phyloP scores from a whole-genome alignment of 306 rosid genomes.

The Castanea mollissima region DNA sequence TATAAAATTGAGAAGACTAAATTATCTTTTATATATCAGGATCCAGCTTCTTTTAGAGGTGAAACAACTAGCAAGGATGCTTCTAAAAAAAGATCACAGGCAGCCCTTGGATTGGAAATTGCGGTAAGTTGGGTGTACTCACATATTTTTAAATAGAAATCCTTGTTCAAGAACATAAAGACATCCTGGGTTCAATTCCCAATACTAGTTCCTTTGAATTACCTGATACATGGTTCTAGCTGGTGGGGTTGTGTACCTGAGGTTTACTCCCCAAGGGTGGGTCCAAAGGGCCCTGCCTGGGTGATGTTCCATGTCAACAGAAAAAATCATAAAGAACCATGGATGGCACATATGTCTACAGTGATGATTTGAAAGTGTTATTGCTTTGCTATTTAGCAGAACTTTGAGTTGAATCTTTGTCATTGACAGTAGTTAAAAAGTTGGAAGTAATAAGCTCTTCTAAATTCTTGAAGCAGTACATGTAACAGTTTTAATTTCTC shows the following conservation, averaged over 20 bases:
- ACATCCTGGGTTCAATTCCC: too few relatives aligned
- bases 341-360: background rate
- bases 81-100: slow-evolving; percentile 48
- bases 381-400: background rate
- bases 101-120: slow-evolving; percentile 33
- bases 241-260: too few relatives aligned
- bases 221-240: too few relatives aligned
- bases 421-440: background rate
- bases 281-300: too few relatives aligned
- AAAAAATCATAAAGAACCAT: background rate
- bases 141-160: background rate
- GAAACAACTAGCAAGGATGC: slow-evolving; percentile 41
- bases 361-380: background rate
- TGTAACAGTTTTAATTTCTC: background rate
- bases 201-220: too few relatives aligned
- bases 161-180: background rate
- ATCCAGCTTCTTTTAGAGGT: slow-evolving; percentile 48
- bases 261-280: too few relatives aligned
- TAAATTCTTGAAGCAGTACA: background rate
- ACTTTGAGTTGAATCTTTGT: background rate
- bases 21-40: slow-evolving; percentile 33
- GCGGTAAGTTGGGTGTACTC: slow-evolving; percentile 37
- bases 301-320: too few relatives aligned
- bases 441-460: background rate
- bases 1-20: slow-evolving; percentile 17